phyloP scores from a whole-genome alignment of 805 yeast species.

The Yarrowia sp. region DNA sequence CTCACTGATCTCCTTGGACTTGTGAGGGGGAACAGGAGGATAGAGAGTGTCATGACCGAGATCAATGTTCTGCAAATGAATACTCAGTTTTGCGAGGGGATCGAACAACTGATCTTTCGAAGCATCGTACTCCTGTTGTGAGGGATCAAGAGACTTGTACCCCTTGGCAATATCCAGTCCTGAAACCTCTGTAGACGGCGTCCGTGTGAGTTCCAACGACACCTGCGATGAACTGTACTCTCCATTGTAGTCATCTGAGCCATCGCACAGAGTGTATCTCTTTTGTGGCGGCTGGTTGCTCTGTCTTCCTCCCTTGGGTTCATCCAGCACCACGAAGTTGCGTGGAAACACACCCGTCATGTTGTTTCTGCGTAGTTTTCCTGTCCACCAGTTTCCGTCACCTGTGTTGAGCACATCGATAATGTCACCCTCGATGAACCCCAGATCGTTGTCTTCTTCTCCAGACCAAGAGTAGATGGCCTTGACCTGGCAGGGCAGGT shows the following conservation, averaged over 20 bases:
- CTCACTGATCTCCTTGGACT: background rate
- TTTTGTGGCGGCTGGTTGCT: constrained; percentile 18
- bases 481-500: constrained; percentile 71
- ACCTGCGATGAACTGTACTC: constrained; percentile 21
- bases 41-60: constrained; percentile 20
- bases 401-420: constrained; percentile 81
- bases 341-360: constrained; percentile 87
- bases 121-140: background rate
- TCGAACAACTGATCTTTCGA: background rate
- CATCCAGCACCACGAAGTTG: constrained; percentile 66
- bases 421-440: constrained; percentile 91
- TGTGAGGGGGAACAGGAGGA: constrained; percentile 34
- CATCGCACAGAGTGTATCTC: constrained; percentile 24
- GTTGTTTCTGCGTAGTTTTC: constrained; percentile 77
- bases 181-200: constrained; percentile 9
- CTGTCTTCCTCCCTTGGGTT: constrained; percentile 12
- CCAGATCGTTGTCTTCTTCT: constrained; percentile 82
- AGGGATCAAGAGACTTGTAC: constrained; percentile 19
- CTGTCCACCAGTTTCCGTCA: constrained; percentile 94
- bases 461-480: constrained; percentile 96
- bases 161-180: constrained; percentile 22
- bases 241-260: constrained; percentile 9
- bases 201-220: constrained; percentile 4
- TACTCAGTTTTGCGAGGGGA: constrained; percentile 18
- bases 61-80: constrained; percentile 23